A percentile compares a stretch with the other conserved stretches of the same genome.
phyloP scores from a whole-genome alignment of 148 eudicot genomes.

The Persicaria tinctoria region DNA sequence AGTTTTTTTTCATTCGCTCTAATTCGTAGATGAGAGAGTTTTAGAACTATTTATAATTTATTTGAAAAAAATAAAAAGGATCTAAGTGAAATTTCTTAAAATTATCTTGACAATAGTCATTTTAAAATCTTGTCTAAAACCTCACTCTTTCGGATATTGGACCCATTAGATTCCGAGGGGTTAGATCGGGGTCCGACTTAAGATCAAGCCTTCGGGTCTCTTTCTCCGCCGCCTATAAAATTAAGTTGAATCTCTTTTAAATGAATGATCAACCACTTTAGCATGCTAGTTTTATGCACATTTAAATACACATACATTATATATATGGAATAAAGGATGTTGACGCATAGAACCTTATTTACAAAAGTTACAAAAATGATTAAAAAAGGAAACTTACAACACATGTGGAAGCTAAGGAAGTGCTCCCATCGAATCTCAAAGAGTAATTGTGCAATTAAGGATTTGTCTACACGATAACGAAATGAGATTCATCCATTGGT shows the following conservation, averaged over 20 bases:
- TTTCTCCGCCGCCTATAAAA: slow-evolving; percentile 6
- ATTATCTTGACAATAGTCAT: no score
- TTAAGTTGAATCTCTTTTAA: background rate
- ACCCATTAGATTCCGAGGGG: no score
- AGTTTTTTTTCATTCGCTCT: no score
- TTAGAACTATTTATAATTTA: no score
- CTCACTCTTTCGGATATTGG: no score
- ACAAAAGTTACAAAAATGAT: background rate
- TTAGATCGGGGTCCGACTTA: no score
- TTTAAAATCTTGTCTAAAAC: no score
- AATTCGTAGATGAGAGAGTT: no score
- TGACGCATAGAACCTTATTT: background rate
- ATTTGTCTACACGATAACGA: slow-evolving; percentile 1
- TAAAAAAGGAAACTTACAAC: background rate
- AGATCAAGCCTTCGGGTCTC: slow-evolving; percentile 4
- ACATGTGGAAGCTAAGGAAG: background rate
- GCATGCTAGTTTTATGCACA: slow-evolving; percentile 4
- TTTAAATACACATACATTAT: background rate
- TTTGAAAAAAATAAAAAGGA: no score
- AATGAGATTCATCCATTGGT: background rate
- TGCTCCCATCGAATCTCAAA: no score
- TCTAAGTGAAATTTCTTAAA: no score
- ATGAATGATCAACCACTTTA: background rate
- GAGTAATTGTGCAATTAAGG: background rate
- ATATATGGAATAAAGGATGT: background rate